Evolutionary conservation across 352 stramenopile genomes (phyloP), one percentile per base, ranked within the genome.

Genomic region (Achlya hypogyna): DNA sequence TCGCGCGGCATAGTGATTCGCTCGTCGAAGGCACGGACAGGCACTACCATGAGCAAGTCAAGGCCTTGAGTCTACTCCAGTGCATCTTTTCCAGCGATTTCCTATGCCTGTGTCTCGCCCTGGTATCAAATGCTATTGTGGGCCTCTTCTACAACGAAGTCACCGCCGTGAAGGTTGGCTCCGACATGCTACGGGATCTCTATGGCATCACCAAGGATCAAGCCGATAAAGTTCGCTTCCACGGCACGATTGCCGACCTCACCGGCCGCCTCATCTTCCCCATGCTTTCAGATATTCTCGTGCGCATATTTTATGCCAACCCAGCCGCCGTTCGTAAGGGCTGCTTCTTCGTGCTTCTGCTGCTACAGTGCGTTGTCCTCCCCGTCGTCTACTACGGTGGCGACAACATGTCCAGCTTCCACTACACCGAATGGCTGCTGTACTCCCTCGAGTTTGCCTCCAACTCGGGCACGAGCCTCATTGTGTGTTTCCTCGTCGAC

Each of bases 401-500:
- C 5, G 27, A 53, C 18, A 5, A 65, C 2, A 31, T 64, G 25
- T 16, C 25, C 14, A 52, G 35, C 34, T 47, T 47, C 18, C 18
- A n/a, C 6, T 27, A 20, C 12, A 22, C 52, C 27, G 27, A 53
- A 20, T 27, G 49, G 47, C 58, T 65, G 14, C n/a, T 58, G 22
- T 62, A 31, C 18, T 18, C 56, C 23, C 43, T 72, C 23, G 22
- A 20, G 22, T 69, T 72, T 34, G 38, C 34, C 18, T 73, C 56
- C 20, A 59, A 59, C 49, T 62, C 54, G 20, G 65, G 62, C 27
- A 25, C 69, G 29, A 31, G 31, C 20, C n/a, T 60, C 23, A 62
- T 72, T 25, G 54, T 40, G 25, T 69, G 62, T 25, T 65, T 72
- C 31, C 22, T 72, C 31, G 45, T 65, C 22, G 69, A 72, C 51